Evolutionary conservation across 257 asterid genomes (phyloP), one percentile per base, ranked within the genome.

Genomic region (Handroanthus guayacan): DNA sequence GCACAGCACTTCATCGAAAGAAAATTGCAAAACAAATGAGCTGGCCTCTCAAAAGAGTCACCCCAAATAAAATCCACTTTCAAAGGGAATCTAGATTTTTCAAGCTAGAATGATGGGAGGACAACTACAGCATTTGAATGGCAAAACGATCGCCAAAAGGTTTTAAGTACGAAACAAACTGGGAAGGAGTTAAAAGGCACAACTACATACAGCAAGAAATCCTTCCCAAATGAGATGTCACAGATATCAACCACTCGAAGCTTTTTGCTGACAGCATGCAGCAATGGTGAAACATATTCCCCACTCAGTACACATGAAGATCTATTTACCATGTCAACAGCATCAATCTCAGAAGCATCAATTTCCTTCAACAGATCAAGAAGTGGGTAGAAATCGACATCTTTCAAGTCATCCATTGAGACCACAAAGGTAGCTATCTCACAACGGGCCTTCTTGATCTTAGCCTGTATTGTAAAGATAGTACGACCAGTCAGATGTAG

Each of bases 241-340:
- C 87, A 82, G 81, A 94, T 85, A 90, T 94, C 97, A 78, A 94
- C 97, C 72, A 84, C 81, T 80, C 94, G 89, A 73, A 94, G 96
- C 91, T 94, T 94, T 74, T 81, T 72, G 81, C 82, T 77, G 78
- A 89, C 85, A 67, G 93, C 90, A 71, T 86, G 96, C 77, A 94
- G 80, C 89, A 92, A 79, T 25, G 80, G 45, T 37, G 92, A 83
- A 48, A 90, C 93, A 72, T 84, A 58, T 80, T 86, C 92, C 78
- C 86, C 95, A 66, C 80, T 84, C 75, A 94, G 78, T 74, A 70
- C 83, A 84, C 98, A 89, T 72, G 92, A 74, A 51, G 88, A 86
- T 81, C 80, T 85, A 83, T 90, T 89, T 52, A 88, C 83, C 58
- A 94, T 67, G 89, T 92, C 98, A 75, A 92, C 97, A 43, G 96